Conservation (phyloP, 73 alveolate genomes). For the Paramecium primaurelia region DNA sequence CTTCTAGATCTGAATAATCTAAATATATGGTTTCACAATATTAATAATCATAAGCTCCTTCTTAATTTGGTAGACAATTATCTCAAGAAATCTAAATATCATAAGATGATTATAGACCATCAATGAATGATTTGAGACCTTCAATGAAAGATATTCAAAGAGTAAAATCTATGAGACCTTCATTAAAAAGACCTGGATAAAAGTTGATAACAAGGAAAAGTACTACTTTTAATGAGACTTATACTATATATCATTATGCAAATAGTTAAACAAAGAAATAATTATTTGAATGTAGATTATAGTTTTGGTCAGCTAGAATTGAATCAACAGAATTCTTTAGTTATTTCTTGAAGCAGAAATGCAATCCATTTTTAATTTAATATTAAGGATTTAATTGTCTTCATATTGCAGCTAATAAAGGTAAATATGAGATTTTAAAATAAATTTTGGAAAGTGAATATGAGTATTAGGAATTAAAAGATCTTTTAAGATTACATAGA, state of each 20-base stretch:
- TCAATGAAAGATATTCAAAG: background rate
- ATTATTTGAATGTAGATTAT: background rate
- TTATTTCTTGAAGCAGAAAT: background rate
- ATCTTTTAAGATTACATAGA: background rate
- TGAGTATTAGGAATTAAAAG: background rate
- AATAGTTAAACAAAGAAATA: background rate
- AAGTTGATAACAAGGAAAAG: background rate
- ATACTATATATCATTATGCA: background rate
- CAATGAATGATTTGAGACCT: background rate
- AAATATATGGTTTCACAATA: background rate
- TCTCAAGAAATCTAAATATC: background rate
- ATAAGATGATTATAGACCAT: background rate
- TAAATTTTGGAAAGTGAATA: background rate
- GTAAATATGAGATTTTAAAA: background rate
- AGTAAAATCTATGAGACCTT: background rate
- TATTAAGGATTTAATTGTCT: constrained; percentile 10
- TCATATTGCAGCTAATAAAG: constrained; percentile 9
- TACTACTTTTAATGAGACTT: background rate
- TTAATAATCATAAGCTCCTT: background rate
- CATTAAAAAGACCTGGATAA: background rate
- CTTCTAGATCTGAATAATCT: background rate
- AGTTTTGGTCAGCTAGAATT: constrained; percentile 25
- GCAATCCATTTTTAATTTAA: background rate
- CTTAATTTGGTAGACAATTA: constrained; percentile 4
- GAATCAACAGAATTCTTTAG: background rate